Evolutionary conservation across 2,329 filamentous ascomycete species (phyloP).

Genomic region (Sclerotinia borealis): DNA sequence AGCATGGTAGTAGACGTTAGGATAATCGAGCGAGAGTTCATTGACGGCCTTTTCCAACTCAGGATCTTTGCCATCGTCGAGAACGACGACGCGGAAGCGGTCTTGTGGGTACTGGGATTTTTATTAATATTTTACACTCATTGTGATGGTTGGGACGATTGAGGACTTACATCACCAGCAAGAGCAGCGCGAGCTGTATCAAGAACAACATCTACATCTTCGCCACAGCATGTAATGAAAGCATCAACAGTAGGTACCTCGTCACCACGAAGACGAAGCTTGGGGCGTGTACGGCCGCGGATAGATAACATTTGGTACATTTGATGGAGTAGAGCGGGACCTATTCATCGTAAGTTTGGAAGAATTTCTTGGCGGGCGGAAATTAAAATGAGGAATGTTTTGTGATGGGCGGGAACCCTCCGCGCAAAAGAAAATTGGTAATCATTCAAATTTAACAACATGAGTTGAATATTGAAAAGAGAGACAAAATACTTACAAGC

Average conservation of each 20-base stretch:
- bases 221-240: slow-evolving; percentile 52
- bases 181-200: slow-evolving; percentile 42
- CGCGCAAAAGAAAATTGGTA: background rate
- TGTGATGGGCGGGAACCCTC: background rate
- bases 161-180: slow-evolving; percentile 37
- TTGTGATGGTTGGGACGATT: background rate
- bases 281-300: slow-evolving; percentile 47
- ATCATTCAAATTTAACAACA: background rate
- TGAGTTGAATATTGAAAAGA: background rate
- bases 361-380: background rate
- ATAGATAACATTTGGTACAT: slow-evolving; percentile 52
- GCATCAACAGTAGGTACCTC: slow-evolving; percentile 49
- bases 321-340: slow-evolving; percentile 52
- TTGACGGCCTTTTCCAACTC: slow-evolving; percentile 37
- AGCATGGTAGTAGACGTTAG: slow-evolving; percentile 48
- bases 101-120: slow-evolving; percentile 40
- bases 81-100: slow-evolving; percentile 47
- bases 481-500: slow-evolving; percentile 29
- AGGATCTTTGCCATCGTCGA: slow-evolving; percentile 48
- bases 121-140: background rate
- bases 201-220: slow-evolving; percentile 49
- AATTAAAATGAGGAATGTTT: background rate
- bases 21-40: slow-evolving; percentile 28
- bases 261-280: slow-evolving; percentile 38
- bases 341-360: slow-evolving; percentile 19